phyloP scores from a whole-genome alignment of 2,329 filamentous ascomycete species.

The Mariannaea elegans region DNA sequence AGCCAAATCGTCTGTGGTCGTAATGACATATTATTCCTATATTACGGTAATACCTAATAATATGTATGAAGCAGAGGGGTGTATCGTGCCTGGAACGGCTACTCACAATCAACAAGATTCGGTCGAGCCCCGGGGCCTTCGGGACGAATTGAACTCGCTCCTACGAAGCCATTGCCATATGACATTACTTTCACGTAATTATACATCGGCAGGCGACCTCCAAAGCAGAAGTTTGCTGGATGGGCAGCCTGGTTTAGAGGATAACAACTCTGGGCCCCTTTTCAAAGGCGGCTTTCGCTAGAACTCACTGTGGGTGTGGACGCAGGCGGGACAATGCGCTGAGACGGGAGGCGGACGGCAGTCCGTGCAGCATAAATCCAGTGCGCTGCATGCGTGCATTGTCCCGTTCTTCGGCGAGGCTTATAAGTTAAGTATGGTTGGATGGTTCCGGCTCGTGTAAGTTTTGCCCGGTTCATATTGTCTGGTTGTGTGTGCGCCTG shows the following conservation, averaged over 20 bases:
- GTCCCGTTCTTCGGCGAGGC: conserved; percentile 2
- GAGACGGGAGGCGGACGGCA: conserved; percentile 24
- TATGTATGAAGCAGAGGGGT: neutral
- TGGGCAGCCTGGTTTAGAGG: too few species aligned
- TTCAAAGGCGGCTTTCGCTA: neutral
- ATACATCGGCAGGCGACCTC: neutral
- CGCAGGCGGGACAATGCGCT: conserved; percentile 13
- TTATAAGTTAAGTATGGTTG: neutral
- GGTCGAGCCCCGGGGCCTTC: conserved; percentile 9
- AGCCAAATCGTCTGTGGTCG: too few species aligned
- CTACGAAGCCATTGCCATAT: conserved; percentile 4
- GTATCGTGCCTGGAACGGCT: conserved; percentile 1
- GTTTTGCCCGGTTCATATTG: conserved; percentile 5
- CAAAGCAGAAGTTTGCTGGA: conserved; percentile 9
- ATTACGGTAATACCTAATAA: conserved; percentile 5
- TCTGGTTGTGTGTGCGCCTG: too few species aligned
- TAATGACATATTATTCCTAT: neutral
- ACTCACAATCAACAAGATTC: conserved; percentile 9
- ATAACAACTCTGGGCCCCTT: conserved; percentile 9
- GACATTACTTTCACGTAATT: neutral
- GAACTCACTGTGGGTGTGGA: conserved; percentile 5
- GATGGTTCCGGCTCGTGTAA: neutral
- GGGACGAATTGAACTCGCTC: neutral
- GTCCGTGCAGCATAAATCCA: conserved; percentile 23
- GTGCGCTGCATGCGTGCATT: conserved; percentile 2